A percentile compares a stretch with the other conserved stretches of the same genome.
Evolutionary conservation across 768 basidiomycete genomes (phyloP).

Genomic region (Trametes cubensis): DNA sequence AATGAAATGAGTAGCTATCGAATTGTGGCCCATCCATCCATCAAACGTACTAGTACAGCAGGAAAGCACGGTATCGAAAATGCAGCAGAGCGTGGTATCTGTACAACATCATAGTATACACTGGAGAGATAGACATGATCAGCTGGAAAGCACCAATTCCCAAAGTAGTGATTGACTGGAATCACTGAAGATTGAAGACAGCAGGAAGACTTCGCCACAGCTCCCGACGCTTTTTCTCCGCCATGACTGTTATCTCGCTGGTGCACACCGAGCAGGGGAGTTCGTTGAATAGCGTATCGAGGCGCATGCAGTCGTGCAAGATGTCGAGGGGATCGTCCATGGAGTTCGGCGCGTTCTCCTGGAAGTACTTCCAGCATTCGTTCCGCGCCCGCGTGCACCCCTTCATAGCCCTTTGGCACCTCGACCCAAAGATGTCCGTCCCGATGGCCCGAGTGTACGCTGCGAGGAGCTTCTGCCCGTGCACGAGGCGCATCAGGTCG

Average conservation of each 20-base stretch:
- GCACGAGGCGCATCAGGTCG: constrained; percentile 36
- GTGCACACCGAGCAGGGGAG: constrained; percentile 34
- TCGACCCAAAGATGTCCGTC: constrained; percentile 32
- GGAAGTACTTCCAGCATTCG: constrained; percentile 38
- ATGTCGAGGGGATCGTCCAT: constrained; percentile 38
- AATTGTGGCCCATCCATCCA: too few relatives aligned
- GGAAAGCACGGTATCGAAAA: neutral
- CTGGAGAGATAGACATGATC: too few relatives aligned
- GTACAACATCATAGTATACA: neutral
- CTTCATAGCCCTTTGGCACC: constrained; percentile 30
- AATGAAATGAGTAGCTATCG: neutral
- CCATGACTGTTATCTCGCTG: constrained; percentile 28
- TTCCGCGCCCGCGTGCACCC: constrained; percentile 32
- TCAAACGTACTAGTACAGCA: too few relatives aligned
- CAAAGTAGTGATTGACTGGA: neutral
- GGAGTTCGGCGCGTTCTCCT: constrained; percentile 36
- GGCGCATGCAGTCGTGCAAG: constrained; percentile 33
- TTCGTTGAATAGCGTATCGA: constrained; percentile 32
- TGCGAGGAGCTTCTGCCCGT: constrained; percentile 35
- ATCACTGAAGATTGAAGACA: constrained; percentile 32
- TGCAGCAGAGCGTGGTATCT: neutral
- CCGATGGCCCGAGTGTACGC: constrained; percentile 35
- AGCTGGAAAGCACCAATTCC: neutral
- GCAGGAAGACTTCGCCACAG: constrained; percentile 34
- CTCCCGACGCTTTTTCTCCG: constrained; percentile 34